These are phyloP conservation scores for Wallacemonas rigidus DNA, from an alignment of 208 protist genomes.

Conservation along the genomic window DNA sequence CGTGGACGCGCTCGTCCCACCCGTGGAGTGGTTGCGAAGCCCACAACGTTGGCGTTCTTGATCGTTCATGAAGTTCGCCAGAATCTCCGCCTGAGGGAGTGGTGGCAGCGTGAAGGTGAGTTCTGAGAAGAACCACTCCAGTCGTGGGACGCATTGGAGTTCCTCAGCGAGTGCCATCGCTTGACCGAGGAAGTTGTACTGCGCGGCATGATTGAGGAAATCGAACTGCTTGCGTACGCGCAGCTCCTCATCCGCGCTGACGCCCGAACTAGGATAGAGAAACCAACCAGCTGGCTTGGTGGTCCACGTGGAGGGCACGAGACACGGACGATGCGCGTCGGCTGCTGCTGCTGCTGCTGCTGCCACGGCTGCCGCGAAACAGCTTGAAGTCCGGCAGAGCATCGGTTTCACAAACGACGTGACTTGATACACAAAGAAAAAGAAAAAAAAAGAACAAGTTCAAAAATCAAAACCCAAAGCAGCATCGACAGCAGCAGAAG, in stretches of 20 bases:
- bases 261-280: slow-evolving; percentile 44
- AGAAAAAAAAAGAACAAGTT: too few relatives aligned
- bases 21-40: slow-evolving; percentile 65
- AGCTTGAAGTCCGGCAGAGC: slow-evolving; percentile 2
- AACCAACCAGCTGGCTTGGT: slow-evolving; percentile 66
- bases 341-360: slow-evolving; percentile 1
- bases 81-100: slow-evolving; percentile 57
- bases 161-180: slow-evolving; percentile 83
- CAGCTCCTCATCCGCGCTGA: slow-evolving; percentile 54
- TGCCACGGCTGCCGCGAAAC: background rate
- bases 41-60: slow-evolving; percentile 77
- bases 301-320: slow-evolving; percentile 61
- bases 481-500: background rate
- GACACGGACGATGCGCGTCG: slow-evolving; percentile 27
- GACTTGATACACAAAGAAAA: too few relatives aligned
- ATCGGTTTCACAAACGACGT: background rate
- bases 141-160: slow-evolving; percentile 62
- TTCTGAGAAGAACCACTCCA: slow-evolving; percentile 89
- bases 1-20: slow-evolving; percentile 57
- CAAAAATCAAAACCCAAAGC: too few relatives aligned
- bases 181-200: slow-evolving; percentile 83
- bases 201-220: slow-evolving; percentile 78
- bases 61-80: slow-evolving; percentile 89
- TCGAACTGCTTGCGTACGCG: slow-evolving; percentile 71
- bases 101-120: slow-evolving; percentile 70